Evolutionary conservation across 2,329 filamentous ascomycete genomes (phyloP), one percentile per base, ranked within the genome.

Genomic region (Stemphylium beticola): DNA sequence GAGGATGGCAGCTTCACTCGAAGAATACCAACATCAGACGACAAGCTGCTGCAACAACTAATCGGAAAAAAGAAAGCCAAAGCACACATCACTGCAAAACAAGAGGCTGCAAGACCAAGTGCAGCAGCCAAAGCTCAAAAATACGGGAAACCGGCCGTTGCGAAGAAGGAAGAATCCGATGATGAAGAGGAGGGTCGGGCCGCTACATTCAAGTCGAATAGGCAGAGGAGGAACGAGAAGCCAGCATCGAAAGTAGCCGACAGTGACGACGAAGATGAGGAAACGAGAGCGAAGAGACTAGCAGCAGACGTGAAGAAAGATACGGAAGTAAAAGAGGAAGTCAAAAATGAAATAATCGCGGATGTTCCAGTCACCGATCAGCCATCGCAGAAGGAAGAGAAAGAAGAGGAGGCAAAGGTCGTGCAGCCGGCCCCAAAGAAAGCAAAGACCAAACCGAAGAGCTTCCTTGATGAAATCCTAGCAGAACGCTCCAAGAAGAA

Each of bases 391-490:
- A 41, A 60, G 43, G 50, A 62, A 18, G 46, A 58, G 15, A 47
- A 55, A 20, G 42, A 54, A 22, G 31, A 46, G 3, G 41, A 37
- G 5, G 43, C 41, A 31, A 26, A 62, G 41, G 15, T 39, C 14
- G 60, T 10, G 17, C 48, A 65, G 14, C 53, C 57, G 38, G 55
- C 57, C 4, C 49, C 53, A 17, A 62, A 60, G 44, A 63, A 61
- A 58, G 51, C 43, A 15, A 70, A 60, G 53, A 34, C 60, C 24
- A 80, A 77, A 60, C 76, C 77, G 44, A 74, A 74, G 1, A 84
- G 78, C 56, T 85, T 82, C 62, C 72, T 86, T 20, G 84, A 86
- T 66, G 81, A 85, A 59, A 68, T 86, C 14, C 69, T 82, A 1
- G 74, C 73, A 3, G 73, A 80, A 52, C 77, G 78, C 32, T 77